Percentiles rank a stretch among this genome's conserved stretches.
Conservation (phyloP, 192 early-diverging fungal species). For the Backusella tarrabulga region DNA sequence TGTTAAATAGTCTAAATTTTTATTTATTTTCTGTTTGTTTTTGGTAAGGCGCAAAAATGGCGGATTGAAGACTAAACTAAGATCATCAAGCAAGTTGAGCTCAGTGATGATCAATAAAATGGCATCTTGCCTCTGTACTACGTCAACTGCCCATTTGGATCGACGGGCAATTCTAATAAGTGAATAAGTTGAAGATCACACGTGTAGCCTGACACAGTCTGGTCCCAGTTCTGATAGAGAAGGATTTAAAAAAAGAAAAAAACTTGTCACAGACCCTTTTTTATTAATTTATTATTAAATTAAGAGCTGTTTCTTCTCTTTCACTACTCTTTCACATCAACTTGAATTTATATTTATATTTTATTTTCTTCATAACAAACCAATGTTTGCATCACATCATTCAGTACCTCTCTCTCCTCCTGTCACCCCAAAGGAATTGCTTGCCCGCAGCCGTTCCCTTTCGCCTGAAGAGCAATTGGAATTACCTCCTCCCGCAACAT, state of each 20-base stretch:
- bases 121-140: background rate
- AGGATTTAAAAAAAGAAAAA: slow-evolving; percentile 1
- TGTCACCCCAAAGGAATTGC: slow-evolving; percentile 9
- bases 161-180: background rate
- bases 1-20: background rate
- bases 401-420: slow-evolving; percentile 15
- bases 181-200: slow-evolving; percentile 2
- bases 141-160: background rate
- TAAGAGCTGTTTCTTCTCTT: background rate
- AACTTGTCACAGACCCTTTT: slow-evolving; percentile 1
- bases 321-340: background rate
- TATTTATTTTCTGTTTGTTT: background rate
- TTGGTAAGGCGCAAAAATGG: background rate
- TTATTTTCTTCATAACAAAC: background rate
- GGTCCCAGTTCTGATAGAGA: background rate
- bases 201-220: background rate
- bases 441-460: background rate
- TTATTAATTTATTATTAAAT: slow-evolving; percentile 3
- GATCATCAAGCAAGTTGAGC: background rate
- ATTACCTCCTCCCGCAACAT: slow-evolving; percentile 1
- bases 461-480: slow-evolving; percentile 5
- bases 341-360: background rate
- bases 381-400: background rate
- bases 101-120: background rate
- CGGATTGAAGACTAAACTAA: background rate